phyloP scores from a whole-genome alignment of 345 rosid genomes.

The Ceriops zippeliana region DNA sequence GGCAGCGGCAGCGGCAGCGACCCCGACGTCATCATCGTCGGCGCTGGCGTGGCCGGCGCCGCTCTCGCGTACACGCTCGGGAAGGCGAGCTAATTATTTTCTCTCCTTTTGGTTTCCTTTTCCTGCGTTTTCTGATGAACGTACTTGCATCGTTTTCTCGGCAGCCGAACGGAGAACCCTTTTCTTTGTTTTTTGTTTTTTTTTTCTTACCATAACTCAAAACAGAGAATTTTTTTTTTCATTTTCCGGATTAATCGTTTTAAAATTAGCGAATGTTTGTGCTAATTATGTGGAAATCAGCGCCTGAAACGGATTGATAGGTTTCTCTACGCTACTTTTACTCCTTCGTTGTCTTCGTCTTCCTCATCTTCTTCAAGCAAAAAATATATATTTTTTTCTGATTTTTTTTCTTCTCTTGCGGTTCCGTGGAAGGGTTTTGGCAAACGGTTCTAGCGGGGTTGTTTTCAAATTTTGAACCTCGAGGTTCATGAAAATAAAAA shows the following conservation, averaged over 20 bases:
- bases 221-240: too few species aligned
- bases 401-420: neutral
- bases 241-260: too few species aligned
- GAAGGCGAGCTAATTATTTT: slow-evolving; percentile 38
- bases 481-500: too few species aligned
- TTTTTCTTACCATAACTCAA: neutral
- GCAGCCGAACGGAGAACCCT: neutral
- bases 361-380: neutral
- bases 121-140: slow-evolving; percentile 1
- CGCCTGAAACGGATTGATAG: too few species aligned
- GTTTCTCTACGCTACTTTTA: too few species aligned
- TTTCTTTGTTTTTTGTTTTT: neutral
- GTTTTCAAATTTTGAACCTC: neutral
- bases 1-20: slow-evolving; percentile 22
- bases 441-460: neutral
- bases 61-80: slow-evolving; percentile 82
- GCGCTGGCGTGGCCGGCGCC: slow-evolving; percentile 87
- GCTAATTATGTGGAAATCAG: too few species aligned
- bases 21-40: slow-evolving; percentile 60
- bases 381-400: too few species aligned
- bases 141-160: neutral
- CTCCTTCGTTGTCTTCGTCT: too few species aligned
- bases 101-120: neutral
- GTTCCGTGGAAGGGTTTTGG: too few species aligned
- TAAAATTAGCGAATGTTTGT: too few species aligned